phyloP scores from a whole-genome alignment of 441 rosid genomes.

The Euphorbia celastroides region DNA sequence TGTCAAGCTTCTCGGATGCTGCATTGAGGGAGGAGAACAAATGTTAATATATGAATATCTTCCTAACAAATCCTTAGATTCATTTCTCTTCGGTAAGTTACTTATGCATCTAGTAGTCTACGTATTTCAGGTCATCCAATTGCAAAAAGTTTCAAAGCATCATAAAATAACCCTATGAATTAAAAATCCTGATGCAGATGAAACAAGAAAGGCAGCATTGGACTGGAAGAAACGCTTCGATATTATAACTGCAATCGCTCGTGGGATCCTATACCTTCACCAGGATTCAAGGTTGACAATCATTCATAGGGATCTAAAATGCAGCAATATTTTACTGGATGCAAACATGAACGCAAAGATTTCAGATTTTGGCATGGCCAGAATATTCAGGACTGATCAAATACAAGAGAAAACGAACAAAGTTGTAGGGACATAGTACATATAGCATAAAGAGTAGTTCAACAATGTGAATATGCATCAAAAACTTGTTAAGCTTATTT shows the following conservation, averaged over 20 bases:
- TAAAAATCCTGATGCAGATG: conserved; percentile 18
- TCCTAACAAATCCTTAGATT: conserved; percentile 28
- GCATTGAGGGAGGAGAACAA: conserved; percentile 32
- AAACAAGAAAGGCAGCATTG: conserved; percentile 2
- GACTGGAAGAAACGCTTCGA: conserved; percentile 30
- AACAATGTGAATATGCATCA: background rate
- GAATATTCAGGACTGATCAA: conserved; percentile 29
- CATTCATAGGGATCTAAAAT: conserved; percentile 41
- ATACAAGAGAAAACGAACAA: conserved; percentile 29
- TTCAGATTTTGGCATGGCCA: conserved; percentile 49
- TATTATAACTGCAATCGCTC: conserved; percentile 36
- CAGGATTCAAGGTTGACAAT: conserved; percentile 39
- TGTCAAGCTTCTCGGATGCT: conserved; percentile 37
- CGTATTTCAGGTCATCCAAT: background rate
- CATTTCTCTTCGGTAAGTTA: conserved; percentile 14
- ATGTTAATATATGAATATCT: conserved; percentile 38
- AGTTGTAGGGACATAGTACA: conserved; percentile 47
- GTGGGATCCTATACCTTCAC: conserved; percentile 46
- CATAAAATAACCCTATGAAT: too few relatives aligned
- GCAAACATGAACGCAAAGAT: conserved; percentile 37
- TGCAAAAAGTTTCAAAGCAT: background rate
- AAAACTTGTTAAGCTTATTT: background rate
- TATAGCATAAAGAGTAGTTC: background rate
- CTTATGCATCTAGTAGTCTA: too few relatives aligned
- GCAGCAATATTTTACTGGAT: conserved; percentile 37